Evolutionary conservation across 768 basidiomycete species (phyloP), one percentile per base, ranked within the genome.

Genomic region (Boletus vermiculosoides): DNA sequence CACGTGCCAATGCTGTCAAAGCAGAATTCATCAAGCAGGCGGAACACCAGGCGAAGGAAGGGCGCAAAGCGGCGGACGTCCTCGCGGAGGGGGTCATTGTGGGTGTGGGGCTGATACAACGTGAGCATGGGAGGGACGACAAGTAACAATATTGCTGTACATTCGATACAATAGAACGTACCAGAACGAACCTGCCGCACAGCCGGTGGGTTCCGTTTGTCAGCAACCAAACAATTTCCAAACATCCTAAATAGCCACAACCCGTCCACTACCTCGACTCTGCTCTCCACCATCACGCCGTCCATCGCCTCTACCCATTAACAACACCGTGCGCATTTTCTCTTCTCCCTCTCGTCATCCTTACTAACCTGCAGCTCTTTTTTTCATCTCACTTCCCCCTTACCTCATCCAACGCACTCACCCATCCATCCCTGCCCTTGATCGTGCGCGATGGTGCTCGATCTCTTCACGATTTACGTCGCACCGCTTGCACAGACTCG

Each of bases 1-100:
- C 78, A 8, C 79, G 92, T 63, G 88, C 88, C 23, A 83, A 87
- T 64, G 76, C 80, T 13, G 77, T 93, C 66, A 86, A 89, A 70
- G 76, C 81, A 20, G 88, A 92, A 66, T 87, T 87, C 65, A 76
- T 88, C 59, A 80, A 82, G 63, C 80, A 88, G 64, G 83, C 83
- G 3, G 78, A 84, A 57, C 80, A 81, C 52, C 81, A 85, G 60
- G 82, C 84, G 23, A 83, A 81, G 51, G 87, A 90, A 60, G 85
- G 85, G 9, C 82, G 84, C 61, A 88, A 93, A 63, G 78, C 80
- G 7, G 86, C 88, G 0, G 86, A 90, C 56, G 78, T 87, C 40
- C 76, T 86, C 18, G 85, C 87, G 3, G 87, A 87, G 63, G 88
- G 88, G 0, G 88, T 83, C 10, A 84, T 89, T 52, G 83, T 88